phyloP scores from a whole-genome alignment of 169 alveolate genomes.

The Cytauxzoon felis region DNA sequence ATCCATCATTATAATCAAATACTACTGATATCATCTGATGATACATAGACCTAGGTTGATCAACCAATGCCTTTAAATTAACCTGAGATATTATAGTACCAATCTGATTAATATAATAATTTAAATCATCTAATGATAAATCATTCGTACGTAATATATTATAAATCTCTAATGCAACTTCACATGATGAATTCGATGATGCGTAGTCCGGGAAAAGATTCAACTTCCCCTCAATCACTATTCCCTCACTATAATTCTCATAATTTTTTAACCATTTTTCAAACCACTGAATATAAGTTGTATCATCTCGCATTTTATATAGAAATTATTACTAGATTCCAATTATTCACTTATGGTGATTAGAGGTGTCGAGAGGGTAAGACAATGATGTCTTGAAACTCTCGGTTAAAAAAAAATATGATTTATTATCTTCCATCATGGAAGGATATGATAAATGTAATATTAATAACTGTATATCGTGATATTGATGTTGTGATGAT shows the following conservation, averaged over 20 bases:
- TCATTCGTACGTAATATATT: constrained; percentile 37
- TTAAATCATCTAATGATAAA: constrained; percentile 43
- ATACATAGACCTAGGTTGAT: constrained; percentile 46
- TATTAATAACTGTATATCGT: no score
- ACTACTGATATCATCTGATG: constrained; percentile 42
- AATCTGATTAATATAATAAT: constrained; percentile 28
- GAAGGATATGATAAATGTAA: not conserved
- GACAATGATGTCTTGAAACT: no score
- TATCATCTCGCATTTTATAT: not conserved
- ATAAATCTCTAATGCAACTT: constrained; percentile 52
- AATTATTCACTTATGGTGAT: no score
- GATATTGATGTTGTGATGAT: no score
- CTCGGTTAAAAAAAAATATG: not conserved
- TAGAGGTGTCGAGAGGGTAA: no score
- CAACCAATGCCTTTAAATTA: constrained; percentile 32
- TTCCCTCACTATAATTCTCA: not conserved
- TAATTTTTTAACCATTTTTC: constrained; percentile 22
- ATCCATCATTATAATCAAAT: constrained; percentile 31
- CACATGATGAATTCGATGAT: constrained; percentile 19
- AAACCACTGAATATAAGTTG: constrained; percentile 1
- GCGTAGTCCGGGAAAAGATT: constrained; percentile 9
- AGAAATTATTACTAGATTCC: no score
- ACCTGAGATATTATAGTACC: constrained; percentile 44
- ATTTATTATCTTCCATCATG: constrained; percentile 1
- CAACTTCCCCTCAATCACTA: constrained; percentile 4